These are phyloP conservation scores for Amanita fuliginea DNA, from an alignment of 768 basidiomycete species.

Conservation along the genomic window DNA sequence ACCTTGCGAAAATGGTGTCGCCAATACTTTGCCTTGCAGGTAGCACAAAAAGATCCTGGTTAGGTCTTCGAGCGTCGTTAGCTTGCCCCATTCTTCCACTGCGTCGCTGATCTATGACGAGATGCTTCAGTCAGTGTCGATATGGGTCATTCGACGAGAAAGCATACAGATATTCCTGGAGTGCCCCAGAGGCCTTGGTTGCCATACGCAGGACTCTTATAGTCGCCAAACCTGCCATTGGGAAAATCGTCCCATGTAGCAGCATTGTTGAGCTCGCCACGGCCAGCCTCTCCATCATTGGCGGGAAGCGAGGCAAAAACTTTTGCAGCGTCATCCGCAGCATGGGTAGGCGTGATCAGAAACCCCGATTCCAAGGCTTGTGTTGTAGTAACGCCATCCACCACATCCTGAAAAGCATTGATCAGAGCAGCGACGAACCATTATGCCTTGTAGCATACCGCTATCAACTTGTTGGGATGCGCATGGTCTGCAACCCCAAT, in stretches of 20 bases:
- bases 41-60: constrained; percentile 73
- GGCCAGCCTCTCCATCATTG: constrained; percentile 46
- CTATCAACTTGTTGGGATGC: constrained; percentile 54
- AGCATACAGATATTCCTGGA: constrained; percentile 40
- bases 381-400: constrained; percentile 19
- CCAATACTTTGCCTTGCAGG: constrained; percentile 58
- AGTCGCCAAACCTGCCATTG: constrained; percentile 96
- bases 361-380: constrained; percentile 22
- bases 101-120: constrained; percentile 44
- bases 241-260: constrained; percentile 94
- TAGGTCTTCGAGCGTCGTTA: constrained; percentile 53
- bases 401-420: constrained; percentile 23
- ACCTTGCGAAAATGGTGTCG: constrained; percentile 82
- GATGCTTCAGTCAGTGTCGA: background rate
- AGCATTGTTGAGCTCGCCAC: constrained; percentile 67
- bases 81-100: constrained; percentile 68
- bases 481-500: constrained; percentile 28
- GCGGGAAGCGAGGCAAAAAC: constrained; percentile 38
- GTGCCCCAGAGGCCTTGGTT: constrained; percentile 70
- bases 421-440: background rate
- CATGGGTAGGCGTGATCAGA: constrained; percentile 53
- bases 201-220: constrained; percentile 94
- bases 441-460: constrained; percentile 24
- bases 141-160: background rate
- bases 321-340: constrained; percentile 50